Conservation (phyloP, 2,329 filamentous ascomycete genomes). For the Lachnellula willkommii region DNA sequence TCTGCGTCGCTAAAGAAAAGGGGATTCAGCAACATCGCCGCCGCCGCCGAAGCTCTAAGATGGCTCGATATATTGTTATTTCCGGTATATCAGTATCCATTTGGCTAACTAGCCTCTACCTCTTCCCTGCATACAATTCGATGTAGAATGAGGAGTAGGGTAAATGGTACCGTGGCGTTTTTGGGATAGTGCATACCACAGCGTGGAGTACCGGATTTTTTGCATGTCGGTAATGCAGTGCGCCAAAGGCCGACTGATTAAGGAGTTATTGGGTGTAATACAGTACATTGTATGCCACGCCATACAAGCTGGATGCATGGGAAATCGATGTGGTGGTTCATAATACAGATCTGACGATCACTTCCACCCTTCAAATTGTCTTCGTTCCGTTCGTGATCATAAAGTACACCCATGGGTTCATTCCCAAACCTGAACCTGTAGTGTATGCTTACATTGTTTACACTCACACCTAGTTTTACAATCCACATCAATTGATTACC, state of each 20-base stretch:
- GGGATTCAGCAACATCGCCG: neutral
- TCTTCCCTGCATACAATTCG: neutral
- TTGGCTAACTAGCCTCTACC: constrained; percentile 12
- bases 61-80: constrained; percentile 11
- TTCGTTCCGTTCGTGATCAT: neutral
- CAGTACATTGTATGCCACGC: neutral
- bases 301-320: neutral
- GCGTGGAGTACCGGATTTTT: neutral
- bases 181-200: neutral
- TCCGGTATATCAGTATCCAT: constrained; percentile 13
- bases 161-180: neutral
- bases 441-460: too few relatives aligned
- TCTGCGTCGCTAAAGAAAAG: constrained; percentile 25
- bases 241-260: constrained; percentile 18
- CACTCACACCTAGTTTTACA: too few relatives aligned
- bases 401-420: neutral
- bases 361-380: neutral
- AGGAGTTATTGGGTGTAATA: constrained; percentile 7
- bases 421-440: neutral
- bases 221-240: constrained; percentile 24
- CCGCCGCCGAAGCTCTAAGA: constrained; percentile 4
- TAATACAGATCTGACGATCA: neutral
- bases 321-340: neutral
- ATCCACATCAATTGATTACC: too few relatives aligned
- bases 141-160: constrained; percentile 1